Percentiles rank a stretch among this genome's conserved stretches.
Conservation (phyloP, 1,284 basidiomycete genomes). For the Naganishia cerealis region DNA sequence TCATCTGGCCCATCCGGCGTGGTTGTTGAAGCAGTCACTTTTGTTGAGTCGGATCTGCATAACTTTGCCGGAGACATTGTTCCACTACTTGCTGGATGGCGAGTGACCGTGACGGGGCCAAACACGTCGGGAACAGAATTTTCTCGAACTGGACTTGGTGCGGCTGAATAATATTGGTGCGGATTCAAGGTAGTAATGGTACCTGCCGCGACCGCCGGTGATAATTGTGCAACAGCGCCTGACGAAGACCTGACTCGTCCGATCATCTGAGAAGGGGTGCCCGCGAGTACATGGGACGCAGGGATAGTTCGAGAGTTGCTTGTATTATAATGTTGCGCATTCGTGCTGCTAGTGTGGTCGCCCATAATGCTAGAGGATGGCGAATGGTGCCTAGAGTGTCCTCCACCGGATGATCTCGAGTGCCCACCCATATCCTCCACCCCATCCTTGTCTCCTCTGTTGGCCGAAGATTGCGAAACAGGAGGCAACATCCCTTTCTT, state of each 20-base stretch:
- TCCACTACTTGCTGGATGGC: not conserved
- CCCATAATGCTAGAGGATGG: slow-evolving; percentile 6
- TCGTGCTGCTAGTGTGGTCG: not conserved
- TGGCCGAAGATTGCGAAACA: slow-evolving; percentile 1
- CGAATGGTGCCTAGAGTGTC: slow-evolving; percentile 9
- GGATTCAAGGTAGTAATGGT: not conserved
- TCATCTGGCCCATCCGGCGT: slow-evolving; percentile 4
- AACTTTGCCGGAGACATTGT: slow-evolving; percentile 7
- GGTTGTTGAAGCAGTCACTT: slow-evolving; percentile 2
- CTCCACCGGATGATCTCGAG: slow-evolving; percentile 6
- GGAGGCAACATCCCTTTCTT: slow-evolving; percentile 14
- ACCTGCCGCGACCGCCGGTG: slow-evolving; percentile 10
- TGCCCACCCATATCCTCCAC: slow-evolving; percentile 2
- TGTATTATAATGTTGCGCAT: not conserved
- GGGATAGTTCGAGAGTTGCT: not conserved
- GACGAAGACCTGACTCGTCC: slow-evolving; percentile 18
- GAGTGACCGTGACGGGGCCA: slow-evolving; percentile 2
- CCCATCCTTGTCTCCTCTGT: slow-evolving; percentile 10
- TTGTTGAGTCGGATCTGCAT: slow-evolving; percentile 1
- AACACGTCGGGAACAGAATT: slow-evolving; percentile 16
- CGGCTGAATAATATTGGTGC: slow-evolving; percentile 6
- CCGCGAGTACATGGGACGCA: not conserved
- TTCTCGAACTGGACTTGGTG: slow-evolving; percentile 15
- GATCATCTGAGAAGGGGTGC: slow-evolving; percentile 8
- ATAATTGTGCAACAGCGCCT: slow-evolving; percentile 7